Percentiles rank a stretch among this genome's conserved stretches.
phyloP scores from a whole-genome alignment of 1,284 basidiomycete species.

The Apiotrichum gracile region DNA sequence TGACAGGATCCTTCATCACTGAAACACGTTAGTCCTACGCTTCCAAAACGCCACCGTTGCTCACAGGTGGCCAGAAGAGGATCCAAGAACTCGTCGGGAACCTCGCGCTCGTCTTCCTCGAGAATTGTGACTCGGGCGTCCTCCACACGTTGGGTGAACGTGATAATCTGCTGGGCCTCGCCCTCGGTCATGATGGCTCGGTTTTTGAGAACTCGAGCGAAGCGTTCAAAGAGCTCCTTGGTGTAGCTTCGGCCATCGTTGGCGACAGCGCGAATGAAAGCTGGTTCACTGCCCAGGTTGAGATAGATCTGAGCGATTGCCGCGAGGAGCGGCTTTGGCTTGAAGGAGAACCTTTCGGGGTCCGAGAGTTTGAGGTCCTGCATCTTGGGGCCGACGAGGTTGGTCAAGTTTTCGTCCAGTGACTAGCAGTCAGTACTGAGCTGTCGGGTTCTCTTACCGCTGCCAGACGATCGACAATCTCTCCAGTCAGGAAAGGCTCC shows the following conservation, averaged over 20 bases:
- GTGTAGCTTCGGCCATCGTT: conserved; percentile 87
- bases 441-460: conserved; percentile 60
- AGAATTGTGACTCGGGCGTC: conserved; percentile 68
- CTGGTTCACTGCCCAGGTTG: conserved; percentile 72
- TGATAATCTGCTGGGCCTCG: conserved; percentile 68
- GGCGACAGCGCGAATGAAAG: conserved; percentile 85
- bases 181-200: conserved; percentile 68
- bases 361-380: conserved; percentile 74
- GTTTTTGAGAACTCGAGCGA: conserved; percentile 63
- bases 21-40: background rate
- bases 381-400: conserved; percentile 75
- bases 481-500: conserved; percentile 88
- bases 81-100: conserved; percentile 89
- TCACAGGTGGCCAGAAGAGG: conserved; percentile 30
- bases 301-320: conserved; percentile 89
- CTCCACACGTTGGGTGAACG: conserved; percentile 79
- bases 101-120: conserved; percentile 82
- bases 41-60: conserved; percentile 1
- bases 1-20: conserved; percentile 98
- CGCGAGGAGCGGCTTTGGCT: conserved; percentile 73
- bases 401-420: conserved; percentile 86
- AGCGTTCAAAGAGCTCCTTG: conserved; percentile 75
- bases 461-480: conserved; percentile 91
- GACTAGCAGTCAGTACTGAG: conserved; percentile 18
- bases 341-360: conserved; percentile 83